phyloP scores from a whole-genome alignment of 2,329 filamentous ascomycete genomes.

The Coniella lustricola region DNA sequence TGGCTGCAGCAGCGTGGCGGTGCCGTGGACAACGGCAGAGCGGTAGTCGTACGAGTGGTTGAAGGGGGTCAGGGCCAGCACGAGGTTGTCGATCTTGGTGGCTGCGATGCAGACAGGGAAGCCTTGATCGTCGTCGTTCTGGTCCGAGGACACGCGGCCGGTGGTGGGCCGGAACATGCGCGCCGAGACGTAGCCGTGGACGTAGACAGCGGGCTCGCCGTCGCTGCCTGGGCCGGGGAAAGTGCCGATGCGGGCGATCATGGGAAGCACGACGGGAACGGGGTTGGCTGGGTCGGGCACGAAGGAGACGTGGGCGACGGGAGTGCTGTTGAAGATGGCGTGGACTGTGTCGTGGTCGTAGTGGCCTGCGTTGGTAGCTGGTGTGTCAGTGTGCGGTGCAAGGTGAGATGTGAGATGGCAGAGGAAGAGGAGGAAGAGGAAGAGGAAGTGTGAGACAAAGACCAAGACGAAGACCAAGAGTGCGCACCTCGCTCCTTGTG shows the following conservation, averaged over 20 bases:
- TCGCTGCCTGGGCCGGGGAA: constrained; percentile 55
- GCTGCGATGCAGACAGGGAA: constrained; percentile 68
- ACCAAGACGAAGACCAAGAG: too few species aligned
- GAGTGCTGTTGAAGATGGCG: constrained; percentile 64
- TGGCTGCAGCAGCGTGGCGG: constrained; percentile 56
- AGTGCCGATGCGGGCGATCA: constrained; percentile 78
- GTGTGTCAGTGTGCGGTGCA: too few species aligned
- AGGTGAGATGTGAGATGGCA: background rate
- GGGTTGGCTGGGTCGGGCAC: constrained; percentile 48
- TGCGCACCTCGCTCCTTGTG: constrained; percentile 16
- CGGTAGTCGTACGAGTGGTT: constrained; percentile 84
- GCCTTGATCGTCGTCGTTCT: constrained; percentile 29
- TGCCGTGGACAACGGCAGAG: constrained; percentile 70
- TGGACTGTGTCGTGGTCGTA: constrained; percentile 72
- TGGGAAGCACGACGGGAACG: constrained; percentile 72
- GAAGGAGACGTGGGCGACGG: constrained; percentile 76
- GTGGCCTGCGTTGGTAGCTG: constrained; percentile 39
- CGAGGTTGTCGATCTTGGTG: constrained; percentile 70
- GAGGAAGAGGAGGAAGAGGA: too few species aligned
- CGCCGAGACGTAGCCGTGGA: constrained; percentile 78
- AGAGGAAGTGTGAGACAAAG: too few species aligned
- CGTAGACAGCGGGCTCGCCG: constrained; percentile 61
- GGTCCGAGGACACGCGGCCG: constrained; percentile 22
- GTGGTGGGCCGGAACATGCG: constrained; percentile 63
- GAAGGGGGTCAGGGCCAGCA: constrained; percentile 73